Conservation (phyloP, 2,329 filamentous ascomycete species). For the Emmonsiellopsis sp. region DNA sequence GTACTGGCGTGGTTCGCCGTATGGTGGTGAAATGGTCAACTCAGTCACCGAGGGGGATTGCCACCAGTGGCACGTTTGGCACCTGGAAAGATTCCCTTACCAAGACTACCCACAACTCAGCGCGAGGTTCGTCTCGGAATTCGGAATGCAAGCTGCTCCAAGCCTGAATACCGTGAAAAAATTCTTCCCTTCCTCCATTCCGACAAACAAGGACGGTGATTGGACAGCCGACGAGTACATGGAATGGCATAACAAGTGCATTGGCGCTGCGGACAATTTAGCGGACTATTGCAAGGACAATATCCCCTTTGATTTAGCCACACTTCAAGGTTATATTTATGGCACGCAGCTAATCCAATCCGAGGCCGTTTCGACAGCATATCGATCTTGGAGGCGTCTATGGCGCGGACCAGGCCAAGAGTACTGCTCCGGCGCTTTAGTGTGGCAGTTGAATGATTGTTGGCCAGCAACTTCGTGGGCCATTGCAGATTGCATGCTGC, state of each 20-base stretch:
- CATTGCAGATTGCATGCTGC: background rate
- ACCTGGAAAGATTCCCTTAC: constrained; percentile 74
- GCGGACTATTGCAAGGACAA: constrained; percentile 77
- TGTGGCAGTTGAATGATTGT: constrained; percentile 20
- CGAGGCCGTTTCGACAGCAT: constrained; percentile 46
- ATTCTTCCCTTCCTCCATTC: constrained; percentile 62
- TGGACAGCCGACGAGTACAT: constrained; percentile 27
- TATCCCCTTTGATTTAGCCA: constrained; percentile 34
- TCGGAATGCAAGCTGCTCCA: constrained; percentile 8
- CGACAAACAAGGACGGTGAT: constrained; percentile 20
- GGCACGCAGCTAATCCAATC: constrained; percentile 48
- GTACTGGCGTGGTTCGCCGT: constrained; percentile 16
- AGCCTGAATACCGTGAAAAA: constrained; percentile 55
- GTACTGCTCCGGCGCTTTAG: constrained; percentile 23
- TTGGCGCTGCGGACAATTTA: constrained; percentile 71
- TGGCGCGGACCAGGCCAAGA: constrained; percentile 38
- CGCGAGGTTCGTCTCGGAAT: constrained; percentile 7
- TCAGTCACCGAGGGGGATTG: constrained; percentile 74
- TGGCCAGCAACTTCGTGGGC: background rate
- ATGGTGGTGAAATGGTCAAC: constrained; percentile 60
- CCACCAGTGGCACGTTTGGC: constrained; percentile 90
- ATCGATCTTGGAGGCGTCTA: constrained; percentile 36
- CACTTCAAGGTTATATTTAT: constrained; percentile 50
- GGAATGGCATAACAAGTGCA: constrained; percentile 87
- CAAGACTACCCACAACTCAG: constrained; percentile 49